Conservation (phyloP, 257 asterid genomes). For the Nyctanthes arbortristis region DNA sequence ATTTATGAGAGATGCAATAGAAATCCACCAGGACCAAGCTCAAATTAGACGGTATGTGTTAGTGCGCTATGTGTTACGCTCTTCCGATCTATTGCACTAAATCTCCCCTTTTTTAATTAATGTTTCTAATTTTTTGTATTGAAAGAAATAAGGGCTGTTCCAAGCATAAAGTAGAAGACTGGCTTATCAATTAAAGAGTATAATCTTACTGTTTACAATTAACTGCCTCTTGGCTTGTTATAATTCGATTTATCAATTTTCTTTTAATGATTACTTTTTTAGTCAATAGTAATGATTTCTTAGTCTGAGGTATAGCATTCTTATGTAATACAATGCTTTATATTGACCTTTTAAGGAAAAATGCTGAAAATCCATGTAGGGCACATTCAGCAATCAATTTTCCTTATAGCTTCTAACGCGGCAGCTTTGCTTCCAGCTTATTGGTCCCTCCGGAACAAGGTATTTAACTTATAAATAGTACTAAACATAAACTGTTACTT, state of each 20-base stretch:
- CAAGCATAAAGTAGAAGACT: too few relatives aligned
- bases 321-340: conserved; percentile 24
- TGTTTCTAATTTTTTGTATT: too few relatives aligned
- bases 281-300: background rate
- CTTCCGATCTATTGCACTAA: too few relatives aligned
- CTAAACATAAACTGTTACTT: background rate
- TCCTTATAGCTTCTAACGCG: conserved; percentile 90
- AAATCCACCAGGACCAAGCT: too few relatives aligned
- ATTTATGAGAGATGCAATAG: too few relatives aligned
- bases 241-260: background rate
- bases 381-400: conserved; percentile 75
- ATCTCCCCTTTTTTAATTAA: too few relatives aligned
- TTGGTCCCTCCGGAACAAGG: conserved; percentile 95
- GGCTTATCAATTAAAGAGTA: too few relatives aligned
- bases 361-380: conserved; percentile 62
- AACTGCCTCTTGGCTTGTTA: background rate
- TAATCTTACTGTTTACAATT: too few relatives aligned
- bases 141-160: too few relatives aligned
- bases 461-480: conserved; percentile 22
- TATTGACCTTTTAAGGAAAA: conserved; percentile 35
- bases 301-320: conserved; percentile 15
- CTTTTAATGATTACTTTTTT: background rate
- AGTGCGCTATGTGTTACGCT: too few relatives aligned
- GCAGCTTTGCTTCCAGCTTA: conserved; percentile 96
- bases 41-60: too few relatives aligned